phyloP scores from a whole-genome alignment of 148 eudicot genomes.

The Dianthus caryophyllus region DNA sequence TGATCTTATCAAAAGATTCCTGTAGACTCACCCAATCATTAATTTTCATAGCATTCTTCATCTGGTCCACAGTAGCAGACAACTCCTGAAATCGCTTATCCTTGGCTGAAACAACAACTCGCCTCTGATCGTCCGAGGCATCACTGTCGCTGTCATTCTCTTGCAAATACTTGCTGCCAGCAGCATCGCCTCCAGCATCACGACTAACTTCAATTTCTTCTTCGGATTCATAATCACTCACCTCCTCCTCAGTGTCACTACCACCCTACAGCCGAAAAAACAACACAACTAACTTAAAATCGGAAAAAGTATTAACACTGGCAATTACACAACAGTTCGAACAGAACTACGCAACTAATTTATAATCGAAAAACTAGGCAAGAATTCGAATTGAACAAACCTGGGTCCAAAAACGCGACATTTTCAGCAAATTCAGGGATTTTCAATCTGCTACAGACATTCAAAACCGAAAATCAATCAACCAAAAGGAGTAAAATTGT shows the following conservation, averaged over 20 bases:
- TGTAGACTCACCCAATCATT: conserved; percentile 91
- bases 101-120: conserved; percentile 61
- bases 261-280: conserved; percentile 38
- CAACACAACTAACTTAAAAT: too few relatives aligned
- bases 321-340: not conserved
- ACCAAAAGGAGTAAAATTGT: not conserved
- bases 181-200: not conserved
- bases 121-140: conserved; percentile 55
- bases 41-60: conserved; percentile 85
- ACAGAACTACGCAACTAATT: not conserved
- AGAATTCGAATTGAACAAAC: not conserved
- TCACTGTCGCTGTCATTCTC: conserved; percentile 47
- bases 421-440: not conserved
- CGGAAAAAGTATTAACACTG: not conserved
- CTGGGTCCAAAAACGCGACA: conserved; percentile 16
- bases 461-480: not conserved
- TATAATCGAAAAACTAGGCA: too few relatives aligned
- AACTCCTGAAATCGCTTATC: conserved; percentile 82
- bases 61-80: conserved; percentile 77
- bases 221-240: conserved; percentile 17
- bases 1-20: conserved; percentile 79
- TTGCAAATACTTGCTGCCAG: conserved; percentile 31
- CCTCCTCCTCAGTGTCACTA: conserved; percentile 59
- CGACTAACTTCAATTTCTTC: not conserved
- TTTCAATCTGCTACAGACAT: not conserved